These are phyloP conservation scores for Papiliotrema fonsecae DNA, from an alignment of 1,284 basidiomycete genomes.

Conservation along the genomic window DNA sequence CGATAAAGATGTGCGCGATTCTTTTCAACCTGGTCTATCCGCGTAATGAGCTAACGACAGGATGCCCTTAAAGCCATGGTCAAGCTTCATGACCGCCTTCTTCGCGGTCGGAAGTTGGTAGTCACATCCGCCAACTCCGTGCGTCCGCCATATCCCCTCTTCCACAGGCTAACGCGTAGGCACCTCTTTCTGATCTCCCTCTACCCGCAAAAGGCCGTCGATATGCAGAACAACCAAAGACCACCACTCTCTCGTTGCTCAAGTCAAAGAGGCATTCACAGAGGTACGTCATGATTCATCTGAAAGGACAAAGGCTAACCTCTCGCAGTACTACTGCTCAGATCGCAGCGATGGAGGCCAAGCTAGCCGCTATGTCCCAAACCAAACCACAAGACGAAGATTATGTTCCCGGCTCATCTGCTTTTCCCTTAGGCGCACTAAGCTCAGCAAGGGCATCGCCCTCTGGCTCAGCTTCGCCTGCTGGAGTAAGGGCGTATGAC, in stretches of 20 bases:
- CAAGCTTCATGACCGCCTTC: conserved; percentile 69
- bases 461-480: neutral
- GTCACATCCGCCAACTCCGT: conserved; percentile 86
- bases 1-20: conserved; percentile 65
- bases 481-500: neutral
- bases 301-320: conserved; percentile 1
- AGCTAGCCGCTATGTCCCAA: conserved; percentile 71
- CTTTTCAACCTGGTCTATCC: too few species aligned
- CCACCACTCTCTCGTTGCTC: conserved; percentile 80
- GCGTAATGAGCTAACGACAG: conserved; percentile 55
- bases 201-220: conserved; percentile 41
- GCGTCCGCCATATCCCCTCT: conserved; percentile 39
- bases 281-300: conserved; percentile 51
- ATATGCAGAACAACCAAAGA: conserved; percentile 59
- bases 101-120: conserved; percentile 78
- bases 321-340: conserved; percentile 68
- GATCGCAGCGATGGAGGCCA: conserved; percentile 93
- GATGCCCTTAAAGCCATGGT: conserved; percentile 77
- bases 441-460: conserved; percentile 9
- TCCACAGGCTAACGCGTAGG: conserved; percentile 36
- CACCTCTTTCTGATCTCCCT: conserved; percentile 32
- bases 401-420: conserved; percentile 22
- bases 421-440: conserved; percentile 5
- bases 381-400: conserved; percentile 30
- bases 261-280: conserved; percentile 64